Evolutionary conservation across 441 rosid species (phyloP).

Genomic region (Brassica hybrid): DNA sequence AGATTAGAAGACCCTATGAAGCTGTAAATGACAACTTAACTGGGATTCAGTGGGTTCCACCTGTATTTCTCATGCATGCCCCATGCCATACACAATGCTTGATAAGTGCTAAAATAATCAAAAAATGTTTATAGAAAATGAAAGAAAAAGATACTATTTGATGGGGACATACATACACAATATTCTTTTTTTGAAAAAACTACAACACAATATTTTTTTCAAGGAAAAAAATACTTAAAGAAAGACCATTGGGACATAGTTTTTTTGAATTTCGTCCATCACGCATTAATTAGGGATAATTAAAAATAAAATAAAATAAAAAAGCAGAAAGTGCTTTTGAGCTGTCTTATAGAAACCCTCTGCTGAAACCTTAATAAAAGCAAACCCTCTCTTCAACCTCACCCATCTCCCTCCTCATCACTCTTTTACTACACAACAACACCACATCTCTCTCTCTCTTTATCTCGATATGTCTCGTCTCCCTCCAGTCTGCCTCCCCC

Average conservation of each 20-base stretch:
- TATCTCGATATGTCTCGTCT: constrained; percentile 38
- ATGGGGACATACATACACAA: neutral
- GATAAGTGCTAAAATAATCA: neutral
- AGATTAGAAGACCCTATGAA: neutral
- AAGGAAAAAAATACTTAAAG: constrained; percentile 8
- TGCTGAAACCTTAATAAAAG: constrained; percentile 75
- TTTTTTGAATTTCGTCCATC: constrained; percentile 41
- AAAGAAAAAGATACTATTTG: neutral
- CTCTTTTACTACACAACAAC: neutral
- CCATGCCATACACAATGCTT: neutral
- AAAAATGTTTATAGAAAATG: neutral
- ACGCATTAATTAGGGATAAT: constrained; percentile 44
- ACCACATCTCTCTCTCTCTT: constrained; percentile 7
- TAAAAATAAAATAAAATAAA: neutral
- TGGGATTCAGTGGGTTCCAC: constrained; percentile 46
- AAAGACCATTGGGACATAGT: constrained; percentile 26
- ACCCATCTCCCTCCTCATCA: constrained; percentile 38
- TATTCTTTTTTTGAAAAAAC: neutral
- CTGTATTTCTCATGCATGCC: constrained; percentile 29
- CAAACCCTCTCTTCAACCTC: constrained; percentile 72
- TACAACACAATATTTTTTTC: neutral
- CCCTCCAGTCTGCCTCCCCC: constrained; percentile 31
- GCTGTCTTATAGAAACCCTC: constrained; percentile 55
- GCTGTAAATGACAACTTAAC: constrained; percentile 23
- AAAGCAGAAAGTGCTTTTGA: constrained; percentile 45